Conservation (phyloP, 2,329 filamentous ascomycete species). For the Pseudogymnoascus pannorum region DNA sequence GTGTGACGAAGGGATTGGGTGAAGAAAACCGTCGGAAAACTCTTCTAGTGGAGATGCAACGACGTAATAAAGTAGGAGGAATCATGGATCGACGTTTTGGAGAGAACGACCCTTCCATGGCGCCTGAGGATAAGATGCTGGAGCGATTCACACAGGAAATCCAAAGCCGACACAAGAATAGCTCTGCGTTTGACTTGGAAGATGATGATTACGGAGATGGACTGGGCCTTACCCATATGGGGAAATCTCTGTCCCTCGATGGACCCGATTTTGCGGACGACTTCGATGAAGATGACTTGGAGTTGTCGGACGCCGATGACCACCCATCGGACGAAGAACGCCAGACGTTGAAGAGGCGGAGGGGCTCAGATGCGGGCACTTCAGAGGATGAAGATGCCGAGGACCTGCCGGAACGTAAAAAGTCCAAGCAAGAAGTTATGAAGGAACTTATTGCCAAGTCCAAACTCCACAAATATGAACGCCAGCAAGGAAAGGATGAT, state of each 20-base stretch:
- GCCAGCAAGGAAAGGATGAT: slow-evolving; percentile 85
- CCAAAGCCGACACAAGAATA: slow-evolving; percentile 68
- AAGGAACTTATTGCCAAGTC: slow-evolving; percentile 97
- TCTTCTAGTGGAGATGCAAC: slow-evolving; percentile 81
- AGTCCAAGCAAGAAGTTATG: slow-evolving; percentile 95
- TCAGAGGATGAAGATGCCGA: slow-evolving; percentile 44
- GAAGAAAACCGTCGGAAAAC: slow-evolving; percentile 81
- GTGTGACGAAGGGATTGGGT: slow-evolving; percentile 74
- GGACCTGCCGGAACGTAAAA: slow-evolving; percentile 71
- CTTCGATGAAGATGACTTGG: slow-evolving; percentile 70
- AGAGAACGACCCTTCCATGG: slow-evolving; percentile 91
- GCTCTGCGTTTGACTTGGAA: slow-evolving; percentile 82
- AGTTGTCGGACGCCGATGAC: slow-evolving; percentile 48
- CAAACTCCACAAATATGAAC: slow-evolving; percentile 89
- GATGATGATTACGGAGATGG: slow-evolving; percentile 64
- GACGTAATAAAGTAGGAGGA: slow-evolving; percentile 82
- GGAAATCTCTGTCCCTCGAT: slow-evolving; percentile 63
- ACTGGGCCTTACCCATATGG: slow-evolving; percentile 72
- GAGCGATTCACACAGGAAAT: slow-evolving; percentile 88
- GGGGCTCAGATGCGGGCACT: slow-evolving; percentile 39
- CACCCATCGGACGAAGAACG: slow-evolving; percentile 48
- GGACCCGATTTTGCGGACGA: slow-evolving; percentile 54
- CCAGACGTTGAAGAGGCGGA: slow-evolving; percentile 50
- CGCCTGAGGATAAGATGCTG: slow-evolving; percentile 83
- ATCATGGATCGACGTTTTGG: slow-evolving; percentile 91